Conservation (phyloP, 495 filamentous ascomycete species). For the Neurospora sp. region DNA sequence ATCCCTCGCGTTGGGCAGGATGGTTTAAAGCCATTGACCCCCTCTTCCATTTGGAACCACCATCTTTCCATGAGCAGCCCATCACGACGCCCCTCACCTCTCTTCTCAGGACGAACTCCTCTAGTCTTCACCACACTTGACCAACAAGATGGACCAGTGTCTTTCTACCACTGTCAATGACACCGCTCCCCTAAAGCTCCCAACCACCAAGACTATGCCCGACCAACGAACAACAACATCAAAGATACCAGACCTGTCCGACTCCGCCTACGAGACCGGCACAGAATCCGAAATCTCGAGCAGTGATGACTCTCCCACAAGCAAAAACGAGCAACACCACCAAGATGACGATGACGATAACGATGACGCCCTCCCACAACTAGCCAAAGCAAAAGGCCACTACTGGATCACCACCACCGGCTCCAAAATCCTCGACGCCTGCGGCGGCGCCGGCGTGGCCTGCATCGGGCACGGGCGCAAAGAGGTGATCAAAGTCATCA, state of each 20-base stretch:
- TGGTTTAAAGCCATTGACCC: background rate
- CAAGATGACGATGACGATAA: background rate
- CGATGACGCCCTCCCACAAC: background rate
- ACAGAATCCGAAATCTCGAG: background rate
- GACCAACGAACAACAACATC: background rate
- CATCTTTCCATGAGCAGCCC: background rate
- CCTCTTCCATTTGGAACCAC: background rate
- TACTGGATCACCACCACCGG: slow-evolving; percentile 37
- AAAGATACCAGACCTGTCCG: background rate
- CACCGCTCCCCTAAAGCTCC: background rate
- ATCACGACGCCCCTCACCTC: background rate
- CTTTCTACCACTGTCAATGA: background rate
- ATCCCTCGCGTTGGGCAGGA: background rate
- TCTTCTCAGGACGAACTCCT: background rate
- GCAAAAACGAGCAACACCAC: background rate
- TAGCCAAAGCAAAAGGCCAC: slow-evolving; percentile 16
- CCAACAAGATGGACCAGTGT: background rate
- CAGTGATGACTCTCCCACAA: background rate
- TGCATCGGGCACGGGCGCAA: slow-evolving; percentile 39
- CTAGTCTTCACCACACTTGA: background rate
- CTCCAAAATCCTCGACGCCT: slow-evolving; percentile 48
- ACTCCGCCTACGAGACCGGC: background rate
- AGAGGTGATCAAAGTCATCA: slow-evolving; percentile 28
- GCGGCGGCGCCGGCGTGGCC: slow-evolving; percentile 38
- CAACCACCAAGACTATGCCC: background rate